These are phyloP conservation scores for Aquilaria malaccensis DNA, from an alignment of 345 rosid genomes.

Conservation along the genomic window DNA sequence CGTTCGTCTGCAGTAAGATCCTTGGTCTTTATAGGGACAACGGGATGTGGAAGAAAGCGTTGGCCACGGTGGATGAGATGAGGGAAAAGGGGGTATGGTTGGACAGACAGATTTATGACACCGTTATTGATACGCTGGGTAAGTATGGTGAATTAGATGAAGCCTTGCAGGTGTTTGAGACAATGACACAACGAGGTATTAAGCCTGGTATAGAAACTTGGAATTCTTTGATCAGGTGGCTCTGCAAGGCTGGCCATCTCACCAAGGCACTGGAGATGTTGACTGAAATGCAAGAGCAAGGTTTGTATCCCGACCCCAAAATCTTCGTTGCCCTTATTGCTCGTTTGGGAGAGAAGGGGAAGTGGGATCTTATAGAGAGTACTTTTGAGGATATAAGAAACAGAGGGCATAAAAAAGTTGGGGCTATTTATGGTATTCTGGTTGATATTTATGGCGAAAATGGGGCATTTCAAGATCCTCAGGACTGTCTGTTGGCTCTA, in stretches of 20 bases:
- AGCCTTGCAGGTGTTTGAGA: conserved; percentile 40
- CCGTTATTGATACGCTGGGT: conserved; percentile 54
- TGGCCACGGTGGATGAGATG: conserved; percentile 50
- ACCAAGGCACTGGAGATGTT: conserved; percentile 42
- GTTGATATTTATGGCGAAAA: conserved; percentile 60
- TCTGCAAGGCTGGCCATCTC: conserved; percentile 45
- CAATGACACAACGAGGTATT: conserved; percentile 38
- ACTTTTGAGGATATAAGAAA: conserved; percentile 34
- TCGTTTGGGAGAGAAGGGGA: conserved; percentile 57
- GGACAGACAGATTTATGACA: conserved; percentile 51
- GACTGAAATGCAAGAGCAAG: conserved; percentile 51
- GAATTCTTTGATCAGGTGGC: conserved; percentile 61
- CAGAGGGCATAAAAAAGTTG: conserved; percentile 31
- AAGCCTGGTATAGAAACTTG: conserved; percentile 51
- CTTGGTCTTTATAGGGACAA: conserved; percentile 62
- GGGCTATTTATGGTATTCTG: conserved; percentile 42
- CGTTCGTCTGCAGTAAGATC: conserved; percentile 46
- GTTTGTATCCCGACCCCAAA: conserved; percentile 57
- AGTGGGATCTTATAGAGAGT: conserved; percentile 42
- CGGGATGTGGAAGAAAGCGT: conserved; percentile 79
- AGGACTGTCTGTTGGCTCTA: conserved; percentile 47
- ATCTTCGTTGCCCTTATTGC: conserved; percentile 45
- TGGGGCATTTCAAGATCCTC: conserved; percentile 45
- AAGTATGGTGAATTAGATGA: conserved; percentile 52
- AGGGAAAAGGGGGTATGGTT: conserved; percentile 34